Evolutionary conservation across 2,329 filamentous ascomycete species (phyloP).

Genomic region (Pseudogymnoascus sp.): DNA sequence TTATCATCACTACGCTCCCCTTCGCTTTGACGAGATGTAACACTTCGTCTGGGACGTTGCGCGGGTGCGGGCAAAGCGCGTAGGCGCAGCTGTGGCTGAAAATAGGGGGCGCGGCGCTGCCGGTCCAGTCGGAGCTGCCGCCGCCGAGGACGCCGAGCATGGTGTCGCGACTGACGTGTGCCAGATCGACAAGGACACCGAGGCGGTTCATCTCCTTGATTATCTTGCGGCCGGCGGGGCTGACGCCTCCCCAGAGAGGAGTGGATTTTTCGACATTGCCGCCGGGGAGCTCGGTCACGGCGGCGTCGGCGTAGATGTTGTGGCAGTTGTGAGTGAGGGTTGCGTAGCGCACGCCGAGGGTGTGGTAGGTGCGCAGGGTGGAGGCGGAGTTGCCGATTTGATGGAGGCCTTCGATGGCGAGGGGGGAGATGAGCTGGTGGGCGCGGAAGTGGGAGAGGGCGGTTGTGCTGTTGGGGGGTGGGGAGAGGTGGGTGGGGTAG

Average conservation of each 20-base stretch:
- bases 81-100: conserved; percentile 83
- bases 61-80: conserved; percentile 73
- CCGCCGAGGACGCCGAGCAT: conserved; percentile 74
- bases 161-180: conserved; percentile 70
- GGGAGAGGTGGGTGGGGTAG: conserved; percentile 64
- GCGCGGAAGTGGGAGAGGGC: conserved; percentile 37
- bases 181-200: conserved; percentile 87
- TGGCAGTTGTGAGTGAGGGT: conserved; percentile 92
- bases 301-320: conserved; percentile 81
- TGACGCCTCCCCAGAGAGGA: conserved; percentile 64
- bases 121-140: conserved; percentile 49
- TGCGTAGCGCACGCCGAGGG: conserved; percentile 74
- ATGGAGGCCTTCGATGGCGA: conserved; percentile 81
- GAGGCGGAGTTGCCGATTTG: conserved; percentile 81
- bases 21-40: conserved; percentile 65
- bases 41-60: conserved; percentile 83
- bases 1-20: conserved; percentile 80
- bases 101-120: conserved; percentile 73
- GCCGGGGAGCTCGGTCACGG: conserved; percentile 48
- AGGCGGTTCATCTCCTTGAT: conserved; percentile 88
- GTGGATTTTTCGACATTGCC: conserved; percentile 29
- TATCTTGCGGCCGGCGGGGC: conserved; percentile 55
- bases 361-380: conserved; percentile 66
- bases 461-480: conserved; percentile 46
- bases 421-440: conserved; percentile 61